Base-by-base conservation (phyloP, 306 rosid species). In the Glycine latifolia region DNA sequence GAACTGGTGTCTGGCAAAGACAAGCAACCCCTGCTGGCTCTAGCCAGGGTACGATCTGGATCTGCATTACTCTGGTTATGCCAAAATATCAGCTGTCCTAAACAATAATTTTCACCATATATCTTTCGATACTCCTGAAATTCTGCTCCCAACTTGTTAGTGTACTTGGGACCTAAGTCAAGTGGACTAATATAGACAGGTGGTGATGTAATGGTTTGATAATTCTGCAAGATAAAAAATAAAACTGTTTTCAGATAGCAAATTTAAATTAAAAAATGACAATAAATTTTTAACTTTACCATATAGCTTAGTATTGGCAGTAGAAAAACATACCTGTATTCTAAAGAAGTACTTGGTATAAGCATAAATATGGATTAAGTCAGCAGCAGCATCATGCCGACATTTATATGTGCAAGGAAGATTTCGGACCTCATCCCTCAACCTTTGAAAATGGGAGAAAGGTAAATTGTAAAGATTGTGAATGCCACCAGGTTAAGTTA, bases 301-400 rank as follows among this genome's bases (percentile, higher is more conserved):
- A 50, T 43, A 49, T 8, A 47, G 67, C 71, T 66, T 31, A 62
- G 74, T 41, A 37, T 79, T 74, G 52, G 41, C 31, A 67, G 37
- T 8, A 56, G 60, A 33, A 84, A 74, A 75, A 53, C 88, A 17
- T 83, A 96, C 99, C 97, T 79, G 90, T 93, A 94, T 89, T 88
- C 97, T 93, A 90, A 91, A 87, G 87, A 92, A 96, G 86, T 91
- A 84, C 76, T 90, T 88, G 77, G 97, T 96, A 82, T 89, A 90
- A 81, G 98, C 98, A 63, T 93, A 96, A 80, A 91, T 91, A 89
- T 96, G 99, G 84, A 96, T 94, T 85, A 96, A 87, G 90, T 96
- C 99, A 63, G 99, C 99, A 78, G 99, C 97, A 76, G 99, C 99
- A 82, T 96, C 99, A 63, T 96, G 91, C 87, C 97, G 96, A 76